Conservation (phyloP, 2,329 filamentous ascomycete genomes). For the Eutypa lata region DNA sequence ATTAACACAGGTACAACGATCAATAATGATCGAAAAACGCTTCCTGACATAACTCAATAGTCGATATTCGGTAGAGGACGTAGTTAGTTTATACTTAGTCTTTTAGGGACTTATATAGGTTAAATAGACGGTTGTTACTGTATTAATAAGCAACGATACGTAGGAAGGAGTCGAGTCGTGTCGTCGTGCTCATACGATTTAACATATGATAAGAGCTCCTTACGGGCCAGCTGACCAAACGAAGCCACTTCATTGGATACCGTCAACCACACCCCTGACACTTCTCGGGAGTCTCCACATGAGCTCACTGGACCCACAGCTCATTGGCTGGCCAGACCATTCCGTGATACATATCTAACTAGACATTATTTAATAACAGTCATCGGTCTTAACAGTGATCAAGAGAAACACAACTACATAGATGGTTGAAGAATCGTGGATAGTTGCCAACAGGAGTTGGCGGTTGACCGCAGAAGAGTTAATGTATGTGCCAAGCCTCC, state of each 20-base stretch:
- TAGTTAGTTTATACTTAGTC: no score
- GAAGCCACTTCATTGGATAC: conserved; percentile 11
- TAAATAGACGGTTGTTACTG: background rate
- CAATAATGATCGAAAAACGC: conserved; percentile 26
- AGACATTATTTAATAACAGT: no score
- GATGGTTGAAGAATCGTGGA: background rate
- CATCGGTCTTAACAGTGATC: no score
- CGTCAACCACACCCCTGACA: background rate
- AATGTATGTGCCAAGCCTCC: background rate
- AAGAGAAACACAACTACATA: no score
- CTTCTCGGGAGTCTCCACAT: background rate
- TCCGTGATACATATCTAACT: no score
- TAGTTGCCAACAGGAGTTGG: background rate
- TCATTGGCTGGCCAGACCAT: background rate
- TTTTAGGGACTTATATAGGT: no score
- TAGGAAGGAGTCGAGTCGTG: no score
- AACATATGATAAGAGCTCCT: conserved; percentile 4
- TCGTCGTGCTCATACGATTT: background rate
- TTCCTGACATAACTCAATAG: conserved; percentile 6
- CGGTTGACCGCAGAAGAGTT: background rate
- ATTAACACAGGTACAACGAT: conserved; percentile 32
- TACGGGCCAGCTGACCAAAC: conserved; percentile 15
- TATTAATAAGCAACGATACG: no score
- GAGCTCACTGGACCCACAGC: background rate
- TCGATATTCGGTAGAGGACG: no score